Evolutionary conservation across 352 stramenopile species (phyloP).

Genomic region (Globisporangium paroecandrum): DNA sequence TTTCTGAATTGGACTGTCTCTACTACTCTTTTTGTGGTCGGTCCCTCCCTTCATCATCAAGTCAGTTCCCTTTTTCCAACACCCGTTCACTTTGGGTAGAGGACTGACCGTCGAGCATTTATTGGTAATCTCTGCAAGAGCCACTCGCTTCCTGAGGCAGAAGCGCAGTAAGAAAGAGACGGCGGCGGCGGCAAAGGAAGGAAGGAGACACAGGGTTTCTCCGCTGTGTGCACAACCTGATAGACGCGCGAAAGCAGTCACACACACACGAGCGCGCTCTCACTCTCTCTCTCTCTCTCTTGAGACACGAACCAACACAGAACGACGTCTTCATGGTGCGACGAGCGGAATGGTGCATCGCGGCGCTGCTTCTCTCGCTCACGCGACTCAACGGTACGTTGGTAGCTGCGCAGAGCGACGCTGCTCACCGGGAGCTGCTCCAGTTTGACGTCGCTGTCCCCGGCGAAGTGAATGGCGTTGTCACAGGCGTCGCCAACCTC

Average conservation of each 20-base stretch:
- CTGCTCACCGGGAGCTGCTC: slow-evolving; percentile 4
- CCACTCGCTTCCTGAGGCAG: background rate
- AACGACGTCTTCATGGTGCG: slow-evolving; percentile 13
- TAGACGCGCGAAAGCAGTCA: background rate
- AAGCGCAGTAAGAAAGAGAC: background rate
- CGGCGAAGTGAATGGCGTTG: slow-evolving; percentile 5
- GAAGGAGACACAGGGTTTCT: background rate
- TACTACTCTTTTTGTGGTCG: background rate
- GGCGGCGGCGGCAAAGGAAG: background rate
- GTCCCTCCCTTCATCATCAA: background rate
- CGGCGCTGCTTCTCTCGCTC: slow-evolving; percentile 16
- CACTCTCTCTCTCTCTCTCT: background rate
- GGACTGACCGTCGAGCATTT: background rate
- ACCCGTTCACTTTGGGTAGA: background rate
- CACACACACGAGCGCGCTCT: background rate
- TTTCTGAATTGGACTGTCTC: background rate
- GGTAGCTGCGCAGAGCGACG: background rate
- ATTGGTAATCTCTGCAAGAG: background rate
- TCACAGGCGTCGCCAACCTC: slow-evolving; percentile 6
- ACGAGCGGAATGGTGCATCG: slow-evolving; percentile 11
- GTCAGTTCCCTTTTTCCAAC: background rate
- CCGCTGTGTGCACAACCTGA: background rate
- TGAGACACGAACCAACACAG: background rate
- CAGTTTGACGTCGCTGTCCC: background rate
- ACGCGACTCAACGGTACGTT: slow-evolving; percentile 5